These are phyloP conservation scores for Talaromyces atroroseus DNA, from an alignment of 2,329 filamentous ascomycete genomes.

Conservation along the genomic window DNA sequence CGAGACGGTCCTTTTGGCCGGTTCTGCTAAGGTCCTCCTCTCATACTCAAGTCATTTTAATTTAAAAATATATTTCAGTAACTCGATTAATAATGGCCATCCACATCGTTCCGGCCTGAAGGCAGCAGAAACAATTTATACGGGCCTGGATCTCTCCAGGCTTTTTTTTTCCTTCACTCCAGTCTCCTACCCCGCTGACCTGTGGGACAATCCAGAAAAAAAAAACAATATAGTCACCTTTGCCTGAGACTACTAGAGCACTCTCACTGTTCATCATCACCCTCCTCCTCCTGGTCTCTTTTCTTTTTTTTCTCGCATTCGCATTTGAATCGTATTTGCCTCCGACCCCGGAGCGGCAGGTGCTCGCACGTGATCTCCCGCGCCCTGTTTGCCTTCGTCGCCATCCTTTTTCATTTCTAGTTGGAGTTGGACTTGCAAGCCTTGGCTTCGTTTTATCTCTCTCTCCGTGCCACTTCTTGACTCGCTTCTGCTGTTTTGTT, in stretches of 20 bases:
- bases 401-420: not conserved
- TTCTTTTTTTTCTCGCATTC: not conserved
- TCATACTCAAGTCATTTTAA: not conserved
- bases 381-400: constrained; percentile 9
- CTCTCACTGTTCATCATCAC: not conserved
- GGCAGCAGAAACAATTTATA: not conserved
- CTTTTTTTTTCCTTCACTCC: not conserved
- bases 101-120: not conserved
- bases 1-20: not conserved
- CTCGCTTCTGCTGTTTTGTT: not conserved
- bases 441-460: not conserved
- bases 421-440: not conserved
- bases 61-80: not conserved
- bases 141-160: not conserved
- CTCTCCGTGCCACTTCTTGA: not conserved
- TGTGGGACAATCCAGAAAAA: not conserved
- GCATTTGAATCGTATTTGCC: not conserved
- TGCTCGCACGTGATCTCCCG: constrained; percentile 8
- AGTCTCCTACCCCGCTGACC: not conserved
- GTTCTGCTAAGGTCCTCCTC: not conserved
- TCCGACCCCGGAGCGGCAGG: constrained; percentile 12
- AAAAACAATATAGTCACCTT: too few species aligned
- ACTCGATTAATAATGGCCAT: not conserved
- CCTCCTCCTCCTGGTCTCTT: too few species aligned
- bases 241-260: not conserved